Evolutionary conservation across 1,139 yeast species (phyloP).

Genomic region (Tardiomyces blankii): DNA sequence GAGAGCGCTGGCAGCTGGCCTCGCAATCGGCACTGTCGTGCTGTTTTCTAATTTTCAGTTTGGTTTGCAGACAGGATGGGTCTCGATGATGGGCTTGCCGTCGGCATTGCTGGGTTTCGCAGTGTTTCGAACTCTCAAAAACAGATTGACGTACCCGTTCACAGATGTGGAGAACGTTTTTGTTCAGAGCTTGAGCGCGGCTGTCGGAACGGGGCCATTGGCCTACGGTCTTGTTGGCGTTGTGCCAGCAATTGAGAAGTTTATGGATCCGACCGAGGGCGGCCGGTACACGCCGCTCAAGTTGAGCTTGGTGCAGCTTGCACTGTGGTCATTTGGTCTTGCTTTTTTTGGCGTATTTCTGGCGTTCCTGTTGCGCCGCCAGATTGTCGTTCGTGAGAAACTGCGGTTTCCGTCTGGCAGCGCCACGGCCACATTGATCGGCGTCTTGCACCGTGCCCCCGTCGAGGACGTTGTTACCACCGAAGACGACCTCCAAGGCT

Average conservation of each 20-base stretch:
- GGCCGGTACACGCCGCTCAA: conserved; percentile 37
- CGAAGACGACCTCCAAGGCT: conserved; percentile 2
- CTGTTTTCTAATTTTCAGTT: conserved; percentile 86
- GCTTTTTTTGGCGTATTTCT: conserved; percentile 94
- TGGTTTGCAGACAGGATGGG: conserved; percentile 98
- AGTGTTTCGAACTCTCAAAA: conserved; percentile 45
- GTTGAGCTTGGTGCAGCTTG: conserved; percentile 37
- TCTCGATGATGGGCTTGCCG: conserved; percentile 98
- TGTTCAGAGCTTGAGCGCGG: conserved; percentile 87
- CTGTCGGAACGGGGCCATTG: conserved; percentile 94
- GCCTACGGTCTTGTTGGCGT: conserved; percentile 94
- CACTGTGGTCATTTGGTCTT: conserved; percentile 75
- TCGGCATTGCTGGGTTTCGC: conserved; percentile 85
- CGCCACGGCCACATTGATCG: conserved; percentile 88
- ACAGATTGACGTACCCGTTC: conserved; percentile 39
- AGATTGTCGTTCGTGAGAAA: conserved; percentile 75
- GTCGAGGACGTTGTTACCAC: conserved; percentile 6
- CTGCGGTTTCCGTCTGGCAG: conserved; percentile 91
- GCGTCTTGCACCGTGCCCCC: conserved; percentile 50
- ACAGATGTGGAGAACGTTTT: conserved; percentile 90
- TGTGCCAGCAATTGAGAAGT: conserved; percentile 92
- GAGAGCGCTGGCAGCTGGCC: conserved; percentile 62
- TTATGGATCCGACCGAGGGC: conserved; percentile 65
- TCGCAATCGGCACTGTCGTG: conserved; percentile 69
- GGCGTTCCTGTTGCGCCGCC: conserved; percentile 79